Base-by-base conservation (phyloP, 2,329 filamentous ascomycete genomes). In the Cryphonectria japonica region DNA sequence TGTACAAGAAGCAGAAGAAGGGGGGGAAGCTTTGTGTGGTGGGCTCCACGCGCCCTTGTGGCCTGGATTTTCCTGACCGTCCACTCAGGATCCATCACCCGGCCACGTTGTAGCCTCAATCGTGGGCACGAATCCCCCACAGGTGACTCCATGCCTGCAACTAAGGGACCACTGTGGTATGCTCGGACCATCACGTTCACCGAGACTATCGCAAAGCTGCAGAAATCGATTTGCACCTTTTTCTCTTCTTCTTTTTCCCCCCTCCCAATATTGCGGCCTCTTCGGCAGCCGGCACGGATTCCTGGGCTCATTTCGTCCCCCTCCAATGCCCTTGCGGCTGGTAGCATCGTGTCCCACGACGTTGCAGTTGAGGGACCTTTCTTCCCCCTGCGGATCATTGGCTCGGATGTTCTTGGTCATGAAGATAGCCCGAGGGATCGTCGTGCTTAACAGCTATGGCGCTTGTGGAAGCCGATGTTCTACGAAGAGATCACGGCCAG, bases 331-430 rank as follows among this genome's bases (percentile, higher is more conserved):
- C 19, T 41, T 54, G 64, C 29, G 2, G 16, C 9, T 39, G 22
- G 64, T 66, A 66, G 50, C 64, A 66, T 66, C 46, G 64, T 54
- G 64, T 66, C 64, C 50, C 46, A 57, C 64, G 41, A 29, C 63
- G 63, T 65, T 64, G 7, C 41, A 46, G 41, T 34, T 19, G 26
- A 50, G 43, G 46, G 46, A 7, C 22, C 41, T 22, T 34, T 52
- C 22, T 29, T 16, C 59, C 16, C 16, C 2, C 14, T n/a, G 34
- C 46, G 16, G 16, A 16, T 1, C 14, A 19, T 65, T 32, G 29
- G 63, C 63, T 46, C 37, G 37, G 37, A 64, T 64, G 61, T 43
- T 46, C n/a, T 9, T 43, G 61, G 41, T 39, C 22, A 43, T 14
- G 37, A 39, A 3, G n/a, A 64, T 43, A 13, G 9, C 39, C 37